Percentiles rank a stretch among this genome's conserved stretches.
Evolutionary conservation across 352 stramenopile genomes (phyloP).

Genomic region (Pythium vanterpoolii): DNA sequence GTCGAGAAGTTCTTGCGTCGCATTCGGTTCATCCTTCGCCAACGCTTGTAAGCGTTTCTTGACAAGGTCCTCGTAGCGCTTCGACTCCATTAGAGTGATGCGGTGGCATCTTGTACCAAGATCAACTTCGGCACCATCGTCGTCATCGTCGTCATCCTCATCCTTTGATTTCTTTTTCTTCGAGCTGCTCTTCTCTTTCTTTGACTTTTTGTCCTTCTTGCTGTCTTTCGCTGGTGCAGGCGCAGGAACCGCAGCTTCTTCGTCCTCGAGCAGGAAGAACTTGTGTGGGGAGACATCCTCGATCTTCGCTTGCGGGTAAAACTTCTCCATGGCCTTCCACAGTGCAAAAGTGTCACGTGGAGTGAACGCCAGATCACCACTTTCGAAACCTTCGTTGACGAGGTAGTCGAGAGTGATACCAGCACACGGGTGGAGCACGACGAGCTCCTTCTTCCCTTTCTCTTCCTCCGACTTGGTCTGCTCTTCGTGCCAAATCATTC

Average conservation of each 20-base stretch:
- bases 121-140: constrained; percentile 64
- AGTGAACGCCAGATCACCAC: constrained; percentile 92
- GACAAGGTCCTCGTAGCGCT: constrained; percentile 96
- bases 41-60: constrained; percentile 91
- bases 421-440: constrained; percentile 77
- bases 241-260: constrained; percentile 22
- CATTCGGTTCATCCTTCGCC: constrained; percentile 85
- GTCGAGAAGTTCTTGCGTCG: constrained; percentile 80
- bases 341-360: constrained; percentile 95
- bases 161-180: constrained; percentile 69
- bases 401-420: constrained; percentile 85
- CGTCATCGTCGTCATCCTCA: constrained; percentile 63
- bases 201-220: constrained; percentile 35
- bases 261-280: constrained; percentile 87
- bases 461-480: constrained; percentile 28
- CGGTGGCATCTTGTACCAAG: constrained; percentile 83
- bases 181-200: constrained; percentile 28
- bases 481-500: constrained; percentile 92
- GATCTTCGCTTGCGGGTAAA: constrained; percentile 74
- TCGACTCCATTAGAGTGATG: constrained; percentile 97
- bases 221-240: constrained; percentile 8
- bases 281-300: constrained; percentile 92
- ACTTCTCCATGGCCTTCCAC: constrained; percentile 89
- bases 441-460: constrained; percentile 52
- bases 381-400: constrained; percentile 76